Base-by-base conservation (phyloP, 1,284 basidiomycete species). In the Pholiota adiposa region DNA sequence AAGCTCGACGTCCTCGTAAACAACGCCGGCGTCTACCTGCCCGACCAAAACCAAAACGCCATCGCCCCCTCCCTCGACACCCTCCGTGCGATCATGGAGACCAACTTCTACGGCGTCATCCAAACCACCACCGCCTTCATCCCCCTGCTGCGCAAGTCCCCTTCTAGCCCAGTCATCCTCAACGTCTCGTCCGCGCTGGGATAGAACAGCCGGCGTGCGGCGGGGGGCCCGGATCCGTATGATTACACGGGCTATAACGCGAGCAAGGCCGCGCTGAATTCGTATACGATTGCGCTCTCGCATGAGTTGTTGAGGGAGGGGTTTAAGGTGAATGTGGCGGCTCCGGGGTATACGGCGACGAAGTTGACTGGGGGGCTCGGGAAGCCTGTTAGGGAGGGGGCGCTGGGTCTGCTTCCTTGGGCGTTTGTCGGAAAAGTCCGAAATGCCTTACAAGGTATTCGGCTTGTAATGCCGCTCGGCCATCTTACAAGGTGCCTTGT, bases 221-320 rank as follows among this genome's bases (percentile, higher is more conserved):
- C 14, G 8, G n/a, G 61, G 65, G 61, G 14, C 16, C 12, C 23
- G 27, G 51, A 29, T 9, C 2, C n/a, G 2, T 36, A 14, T 11
- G 11, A 43, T 25, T 25, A 18, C 14, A 19, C 23, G 1, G 38
- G 33, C 1, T 53, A 53, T 31, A 53, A 43, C 18, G 40, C 51
- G 14, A 53, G 51, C 38, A 53, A 53, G 8, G 51, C 38, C 18
- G 51, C 51, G 18, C 14, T 43, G n/a, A 53, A 53, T 18, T 41
- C 51, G 25, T 53, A 53, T 43, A 41, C 51, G 3, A 53, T 53
- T 19, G 23, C 51, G 0, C 38, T 53, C 0, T 34, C 93, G 0
- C 80, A 91, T 67, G 93, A 96, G 72, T 77, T 96, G 57, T 82
- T 85, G 67, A 77, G 79, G 18, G 83, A 87, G 7, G 75, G 81